Evolutionary conservation across 495 filamentous ascomycete genomes (phyloP), one percentile per base, ranked within the genome.

Genomic region (Copromyces sp.): DNA sequence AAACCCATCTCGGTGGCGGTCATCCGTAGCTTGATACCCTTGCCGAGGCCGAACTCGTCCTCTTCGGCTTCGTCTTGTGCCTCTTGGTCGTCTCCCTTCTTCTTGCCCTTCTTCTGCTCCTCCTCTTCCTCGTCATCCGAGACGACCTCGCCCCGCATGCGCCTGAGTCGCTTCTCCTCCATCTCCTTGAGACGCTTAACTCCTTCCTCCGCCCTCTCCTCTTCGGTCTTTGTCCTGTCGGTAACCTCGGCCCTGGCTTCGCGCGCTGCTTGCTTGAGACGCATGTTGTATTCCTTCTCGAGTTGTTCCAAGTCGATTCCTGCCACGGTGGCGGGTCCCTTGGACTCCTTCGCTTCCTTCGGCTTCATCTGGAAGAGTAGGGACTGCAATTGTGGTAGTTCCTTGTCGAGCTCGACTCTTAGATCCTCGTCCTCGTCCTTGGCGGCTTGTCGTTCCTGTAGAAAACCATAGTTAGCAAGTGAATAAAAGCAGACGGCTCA

Each of bases 361-460:
- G 75, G 75, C 72, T 75, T 83, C 16, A 77, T 77, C 47, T 76
- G 75, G 74, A 83, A 83, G 3, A 99, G 81, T 38, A 96, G 87
- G 11, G 86, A 87, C 74, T 95, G 92, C 9, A 98, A 85, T 70
- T 92, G 90, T n/a, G 89, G 86, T 70, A 98, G 86, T 24, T 91
- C 90, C 78, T 93, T 90, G 72, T 88, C 85, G 45, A 88, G 72
- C 61, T 82, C 78, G 9, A 65, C 74, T 39, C 80, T 76, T n/a
- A 97, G 83, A 76, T 97, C 94, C 37, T 94, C 94, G 77, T 99
- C 94, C 65, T 97, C 94, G 73, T 98, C 95, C 80, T 98, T 99
- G 9, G 88, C 87, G 71, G 93, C 89, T 82, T 98, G 96, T 29
- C 95, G 90, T 75, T 79, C 77, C 77, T 80, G 45, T 9, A 32